These are phyloP conservation scores for Amyloporia xantha DNA, from an alignment of 768 basidiomycete genomes.

Conservation along the genomic window DNA sequence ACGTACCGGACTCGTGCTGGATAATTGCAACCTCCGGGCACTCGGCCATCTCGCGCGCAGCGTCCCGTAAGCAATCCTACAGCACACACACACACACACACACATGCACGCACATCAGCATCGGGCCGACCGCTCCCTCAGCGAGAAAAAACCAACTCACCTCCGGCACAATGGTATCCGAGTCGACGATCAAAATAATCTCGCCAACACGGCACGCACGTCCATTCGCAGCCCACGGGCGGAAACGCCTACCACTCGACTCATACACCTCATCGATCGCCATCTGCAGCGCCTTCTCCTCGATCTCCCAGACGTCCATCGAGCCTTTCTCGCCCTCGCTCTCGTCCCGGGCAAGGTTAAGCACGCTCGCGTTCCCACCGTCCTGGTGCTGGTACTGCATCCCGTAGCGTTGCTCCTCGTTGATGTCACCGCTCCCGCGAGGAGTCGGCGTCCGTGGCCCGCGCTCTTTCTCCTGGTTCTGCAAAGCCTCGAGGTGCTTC, in stretches of 20 bases:
- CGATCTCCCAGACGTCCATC: conserved; percentile 29
- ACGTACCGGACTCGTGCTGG: conserved; percentile 40
- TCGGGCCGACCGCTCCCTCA: conserved; percentile 5
- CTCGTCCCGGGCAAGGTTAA: conserved; percentile 23
- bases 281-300: conserved; percentile 42
- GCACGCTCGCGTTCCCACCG: conserved; percentile 47
- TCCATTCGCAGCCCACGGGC: conserved; percentile 31
- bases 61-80: conserved; percentile 45
- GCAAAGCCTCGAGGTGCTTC: conserved; percentile 28
- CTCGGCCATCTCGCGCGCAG: conserved; percentile 42
- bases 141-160: conserved; percentile 8
- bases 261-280: conserved; percentile 48
- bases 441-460: conserved; percentile 8
- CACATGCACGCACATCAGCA: background rate
- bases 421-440: conserved; percentile 19
- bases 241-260: conserved; percentile 24
- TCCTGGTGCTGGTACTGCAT: conserved; percentile 60
- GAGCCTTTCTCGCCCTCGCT: conserved; percentile 15
- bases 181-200: conserved; percentile 44
- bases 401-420: conserved; percentile 43
- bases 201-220: conserved; percentile 36
- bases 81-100: background rate
- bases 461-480: conserved; percentile 17
- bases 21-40: conserved; percentile 45
- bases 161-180: conserved; percentile 44